These are phyloP conservation scores for Huntiella bhutanensis DNA, from an alignment of 2,329 filamentous ascomycete genomes.

Conservation along the genomic window DNA sequence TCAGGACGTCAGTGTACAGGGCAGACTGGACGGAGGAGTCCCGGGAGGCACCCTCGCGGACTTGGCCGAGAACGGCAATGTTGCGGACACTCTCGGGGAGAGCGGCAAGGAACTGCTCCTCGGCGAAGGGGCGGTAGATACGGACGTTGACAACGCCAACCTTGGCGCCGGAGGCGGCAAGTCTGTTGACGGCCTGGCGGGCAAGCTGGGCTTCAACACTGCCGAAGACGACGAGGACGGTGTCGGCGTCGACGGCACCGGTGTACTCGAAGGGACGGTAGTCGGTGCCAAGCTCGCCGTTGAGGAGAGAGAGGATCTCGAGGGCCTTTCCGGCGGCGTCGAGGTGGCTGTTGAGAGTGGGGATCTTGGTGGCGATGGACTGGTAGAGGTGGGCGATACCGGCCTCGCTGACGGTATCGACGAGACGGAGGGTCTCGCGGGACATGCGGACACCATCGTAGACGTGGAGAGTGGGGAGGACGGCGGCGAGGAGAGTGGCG, in stretches of 20 bases:
- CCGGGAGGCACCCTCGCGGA: constrained; percentile 49
- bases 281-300: constrained; percentile 79
- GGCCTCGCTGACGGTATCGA: constrained; percentile 59
- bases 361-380: constrained; percentile 41
- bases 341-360: constrained; percentile 47
- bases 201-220: constrained; percentile 77
- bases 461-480: constrained; percentile 69
- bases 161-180: constrained; percentile 54
- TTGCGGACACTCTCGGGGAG: constrained; percentile 58
- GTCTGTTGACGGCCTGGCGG: constrained; percentile 55
- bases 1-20: constrained; percentile 80
- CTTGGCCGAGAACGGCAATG: constrained; percentile 78
- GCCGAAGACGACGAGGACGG: constrained; percentile 80
- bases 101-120: constrained; percentile 75
- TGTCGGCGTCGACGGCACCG: constrained; percentile 61
- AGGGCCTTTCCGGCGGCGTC: constrained; percentile 55
- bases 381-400: constrained; percentile 52
- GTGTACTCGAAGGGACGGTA: constrained; percentile 90
- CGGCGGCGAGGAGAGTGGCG: constrained; percentile 57
- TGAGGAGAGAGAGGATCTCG: constrained; percentile 55
- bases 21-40: constrained; percentile 66
- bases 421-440: constrained; percentile 62
- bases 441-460: constrained; percentile 75
- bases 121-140: constrained; percentile 84
- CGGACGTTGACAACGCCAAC: constrained; percentile 82